A percentile compares a stretch with the other conserved stretches of the same genome.
Evolutionary conservation across 495 filamentous ascomycete species (phyloP).

Genomic region (Darksidea phi): DNA sequence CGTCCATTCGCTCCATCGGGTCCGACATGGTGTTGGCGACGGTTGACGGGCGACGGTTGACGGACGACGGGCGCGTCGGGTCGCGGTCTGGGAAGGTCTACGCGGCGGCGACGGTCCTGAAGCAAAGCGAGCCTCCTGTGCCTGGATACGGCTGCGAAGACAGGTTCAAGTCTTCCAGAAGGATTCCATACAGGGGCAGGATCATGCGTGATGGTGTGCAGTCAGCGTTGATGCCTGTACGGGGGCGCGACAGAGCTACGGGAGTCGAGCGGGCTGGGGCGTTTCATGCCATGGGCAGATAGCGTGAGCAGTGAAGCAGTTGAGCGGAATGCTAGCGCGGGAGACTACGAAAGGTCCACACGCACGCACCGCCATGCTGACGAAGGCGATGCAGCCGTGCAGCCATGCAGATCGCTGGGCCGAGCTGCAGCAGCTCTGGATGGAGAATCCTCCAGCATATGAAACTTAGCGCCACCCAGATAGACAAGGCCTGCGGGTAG

Average conservation of each 20-base stretch:
- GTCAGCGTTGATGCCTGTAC: slow-evolving; percentile 4
- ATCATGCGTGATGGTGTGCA: slow-evolving; percentile 21
- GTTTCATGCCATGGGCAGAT: slow-evolving; percentile 11
- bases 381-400: neutral
- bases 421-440: neutral
- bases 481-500: slow-evolving; percentile 3
- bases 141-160: slow-evolving; percentile 20
- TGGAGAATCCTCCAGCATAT: slow-evolving; percentile 1
- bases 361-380: slow-evolving; percentile 1
- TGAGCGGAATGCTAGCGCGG: neutral
- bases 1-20: slow-evolving; percentile 3
- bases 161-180: slow-evolving; percentile 31
- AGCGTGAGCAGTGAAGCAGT: neutral
- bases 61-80: neutral
- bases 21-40: slow-evolving; percentile 16
- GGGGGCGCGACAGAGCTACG: neutral
- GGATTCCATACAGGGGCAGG: slow-evolving; percentile 13
- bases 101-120: slow-evolving; percentile 12
- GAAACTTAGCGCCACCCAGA: slow-evolving; percentile 19
- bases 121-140: slow-evolving; percentile 23
- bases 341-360: neutral
- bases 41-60: neutral
- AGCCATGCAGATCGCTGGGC: too few species aligned
- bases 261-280: neutral
- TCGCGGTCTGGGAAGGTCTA: slow-evolving; percentile 17